Percentiles rank a stretch among this genome's conserved stretches.
These are phyloP conservation scores for Cryptosporidium parvum DNA, from an alignment of 169 alveolate species.

Conservation along the genomic window DNA sequence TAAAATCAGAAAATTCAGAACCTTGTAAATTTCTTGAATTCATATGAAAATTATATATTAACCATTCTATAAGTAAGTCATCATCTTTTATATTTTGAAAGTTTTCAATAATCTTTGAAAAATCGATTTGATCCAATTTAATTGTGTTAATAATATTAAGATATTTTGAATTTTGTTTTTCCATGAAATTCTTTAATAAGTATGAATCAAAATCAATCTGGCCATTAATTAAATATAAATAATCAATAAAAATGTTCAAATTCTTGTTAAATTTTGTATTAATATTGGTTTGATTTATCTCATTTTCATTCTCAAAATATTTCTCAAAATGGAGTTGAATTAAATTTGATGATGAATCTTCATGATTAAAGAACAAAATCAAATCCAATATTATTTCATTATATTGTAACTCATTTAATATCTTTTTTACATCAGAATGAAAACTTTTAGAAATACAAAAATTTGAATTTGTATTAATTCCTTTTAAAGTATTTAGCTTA, in stretches of 20 bases:
- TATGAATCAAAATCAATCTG: not conserved
- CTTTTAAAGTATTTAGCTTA: too few relatives aligned
- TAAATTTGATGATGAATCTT: constrained; percentile 1
- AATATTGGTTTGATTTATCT: not conserved
- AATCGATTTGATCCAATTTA: too few relatives aligned
- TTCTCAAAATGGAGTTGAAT: not conserved
- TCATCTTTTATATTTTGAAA: not conserved
- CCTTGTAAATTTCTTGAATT: not conserved
- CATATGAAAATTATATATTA: too few relatives aligned
- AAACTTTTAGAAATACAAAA: too few relatives aligned
- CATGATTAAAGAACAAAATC: constrained; percentile 13
- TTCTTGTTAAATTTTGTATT: not conserved
- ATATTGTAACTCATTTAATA: not conserved
- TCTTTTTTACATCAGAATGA: not conserved
- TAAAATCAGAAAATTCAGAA: not conserved
- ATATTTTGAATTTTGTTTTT: not conserved
- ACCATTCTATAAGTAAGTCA: not conserved
- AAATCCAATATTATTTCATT: not conserved
- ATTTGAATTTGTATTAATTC: too few relatives aligned
- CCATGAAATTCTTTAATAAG: not conserved
- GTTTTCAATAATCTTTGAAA: too few relatives aligned
- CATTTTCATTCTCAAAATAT: not conserved
- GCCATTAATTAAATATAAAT: not conserved
- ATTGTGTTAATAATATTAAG: too few relatives aligned
- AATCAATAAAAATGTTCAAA: not conserved